These are phyloP conservation scores for Tricholoma matsutake DNA, from an alignment of 768 basidiomycete genomes.

Conservation along the genomic window DNA sequence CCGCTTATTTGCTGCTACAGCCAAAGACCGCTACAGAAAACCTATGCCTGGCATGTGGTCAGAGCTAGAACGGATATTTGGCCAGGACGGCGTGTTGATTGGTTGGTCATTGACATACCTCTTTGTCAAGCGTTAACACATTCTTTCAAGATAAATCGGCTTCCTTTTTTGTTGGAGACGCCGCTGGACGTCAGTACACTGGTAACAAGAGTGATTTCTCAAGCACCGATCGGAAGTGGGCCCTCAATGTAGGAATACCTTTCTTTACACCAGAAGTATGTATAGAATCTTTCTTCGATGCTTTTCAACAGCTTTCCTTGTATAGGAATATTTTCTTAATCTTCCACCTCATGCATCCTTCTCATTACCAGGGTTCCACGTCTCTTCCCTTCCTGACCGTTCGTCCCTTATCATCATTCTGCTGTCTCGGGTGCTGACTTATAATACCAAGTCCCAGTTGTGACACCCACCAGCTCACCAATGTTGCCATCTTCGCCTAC, in stretches of 20 bases:
- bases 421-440: constrained; percentile 1
- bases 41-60: constrained; percentile 88
- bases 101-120: constrained; percentile 39
- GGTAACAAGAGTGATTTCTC: constrained; percentile 60
- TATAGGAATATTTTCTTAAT: constrained; percentile 77
- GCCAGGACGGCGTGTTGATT: constrained; percentile 54
- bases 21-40: constrained; percentile 75
- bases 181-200: constrained; percentile 66
- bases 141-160: constrained; percentile 48
- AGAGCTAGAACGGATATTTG: constrained; percentile 62
- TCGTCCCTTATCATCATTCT: constrained; percentile 9
- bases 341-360: constrained; percentile 39
- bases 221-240: constrained; percentile 83
- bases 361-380: constrained; percentile 65
- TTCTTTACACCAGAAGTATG: constrained; percentile 85
- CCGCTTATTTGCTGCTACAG: constrained; percentile 72
- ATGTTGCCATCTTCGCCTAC: constrained; percentile 38
- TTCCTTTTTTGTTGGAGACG: constrained; percentile 88
- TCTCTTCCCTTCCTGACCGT: constrained; percentile 44
- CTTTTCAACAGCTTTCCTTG: background rate
- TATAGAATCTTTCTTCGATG: background rate
- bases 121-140: background rate
- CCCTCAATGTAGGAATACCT: constrained; percentile 65
- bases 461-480: constrained; percentile 49
- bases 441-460: constrained; percentile 40